Percentiles rank a stretch among this genome's conserved stretches.
phyloP scores from a whole-genome alignment of 2,329 filamentous ascomycete genomes.

The Fusarium graminum region DNA sequence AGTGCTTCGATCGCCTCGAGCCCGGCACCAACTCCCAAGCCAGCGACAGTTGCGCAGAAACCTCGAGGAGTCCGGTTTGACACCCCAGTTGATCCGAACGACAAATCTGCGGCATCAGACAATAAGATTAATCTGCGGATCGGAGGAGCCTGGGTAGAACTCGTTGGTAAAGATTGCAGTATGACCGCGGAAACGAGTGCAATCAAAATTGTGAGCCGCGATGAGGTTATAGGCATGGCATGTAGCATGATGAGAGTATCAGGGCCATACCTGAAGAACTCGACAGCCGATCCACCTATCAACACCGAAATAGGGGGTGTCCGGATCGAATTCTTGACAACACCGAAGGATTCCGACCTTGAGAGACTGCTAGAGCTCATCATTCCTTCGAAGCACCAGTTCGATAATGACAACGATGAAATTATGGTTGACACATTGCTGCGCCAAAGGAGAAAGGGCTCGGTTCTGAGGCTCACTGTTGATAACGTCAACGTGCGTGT shows the following conservation, averaged over 20 bases:
- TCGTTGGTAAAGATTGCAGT: conserved; percentile 83
- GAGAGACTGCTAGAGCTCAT: conserved; percentile 86
- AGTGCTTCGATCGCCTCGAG: conserved; percentile 85
- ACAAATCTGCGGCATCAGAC: conserved; percentile 61
- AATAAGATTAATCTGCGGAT: conserved; percentile 83
- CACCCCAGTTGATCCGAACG: conserved; percentile 63
- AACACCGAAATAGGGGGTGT: conserved; percentile 74
- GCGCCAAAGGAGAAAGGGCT: conserved; percentile 86
- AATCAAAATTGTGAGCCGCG: conserved; percentile 82
- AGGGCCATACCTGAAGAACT: conserved; percentile 73
- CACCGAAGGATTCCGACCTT: conserved; percentile 83
- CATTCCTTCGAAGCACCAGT: conserved; percentile 91
- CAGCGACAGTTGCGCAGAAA: conserved; percentile 58
- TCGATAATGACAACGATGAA: conserved; percentile 86
- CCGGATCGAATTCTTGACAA: conserved; percentile 77
- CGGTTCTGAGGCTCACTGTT: conserved; percentile 79
- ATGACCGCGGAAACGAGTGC: conserved; percentile 82
- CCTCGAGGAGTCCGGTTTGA: conserved; percentile 71
- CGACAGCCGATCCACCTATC: conserved; percentile 69
- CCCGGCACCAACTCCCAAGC: conserved; percentile 63
- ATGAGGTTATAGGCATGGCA: conserved; percentile 77
- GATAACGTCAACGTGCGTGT: conserved; percentile 74
- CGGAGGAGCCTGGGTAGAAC: conserved; percentile 78
- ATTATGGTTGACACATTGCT: conserved; percentile 94
- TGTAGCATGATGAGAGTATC: conserved; percentile 81